Percentiles rank a stretch among this genome's conserved stretches.
These are phyloP conservation scores for Beta macrorhiza DNA, from an alignment of 179 eudicot genomes.

Conservation along the genomic window DNA sequence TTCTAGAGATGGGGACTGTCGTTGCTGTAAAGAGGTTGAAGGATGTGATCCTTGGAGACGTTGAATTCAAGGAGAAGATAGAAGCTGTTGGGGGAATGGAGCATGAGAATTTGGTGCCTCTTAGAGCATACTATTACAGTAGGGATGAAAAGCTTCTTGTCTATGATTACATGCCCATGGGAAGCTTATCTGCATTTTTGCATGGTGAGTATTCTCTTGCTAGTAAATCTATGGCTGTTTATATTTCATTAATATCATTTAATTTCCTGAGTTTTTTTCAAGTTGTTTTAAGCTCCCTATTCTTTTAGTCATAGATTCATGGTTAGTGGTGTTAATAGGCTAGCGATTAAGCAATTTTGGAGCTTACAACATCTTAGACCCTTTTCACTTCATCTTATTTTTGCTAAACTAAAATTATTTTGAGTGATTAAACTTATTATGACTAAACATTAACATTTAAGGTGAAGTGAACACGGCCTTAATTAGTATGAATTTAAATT, in stretches of 20 bases:
- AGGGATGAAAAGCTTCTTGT: slow-evolving; percentile 48
- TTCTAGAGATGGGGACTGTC: slow-evolving; percentile 39
- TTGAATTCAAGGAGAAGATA: slow-evolving; percentile 44
- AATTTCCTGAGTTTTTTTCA: neutral
- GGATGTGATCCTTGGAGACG: slow-evolving; percentile 37
- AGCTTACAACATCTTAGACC: neutral
- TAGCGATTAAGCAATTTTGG: neutral
- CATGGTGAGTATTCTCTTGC: slow-evolving; percentile 37
- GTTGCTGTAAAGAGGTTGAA: slow-evolving; percentile 50
- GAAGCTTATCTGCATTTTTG: slow-evolving; percentile 51
- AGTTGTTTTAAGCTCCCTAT: neutral
- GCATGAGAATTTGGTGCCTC: slow-evolving; percentile 40
- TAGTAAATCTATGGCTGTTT: neutral
- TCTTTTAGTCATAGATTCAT: neutral
- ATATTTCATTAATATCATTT: neutral
- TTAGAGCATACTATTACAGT: slow-evolving; percentile 44
- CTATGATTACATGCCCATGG: slow-evolving; percentile 46
- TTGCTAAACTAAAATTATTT: too few relatives aligned
- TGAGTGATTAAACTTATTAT: too few relatives aligned
- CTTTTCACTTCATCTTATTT: too few relatives aligned
- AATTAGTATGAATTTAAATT: neutral
- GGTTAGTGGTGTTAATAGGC: neutral
- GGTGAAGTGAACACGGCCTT: too few relatives aligned
- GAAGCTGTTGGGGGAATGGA: slow-evolving; percentile 41
- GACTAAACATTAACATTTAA: too few relatives aligned